Conservation (phyloP, 495 filamentous ascomycete genomes). For the Hypoxylon intermedium region DNA sequence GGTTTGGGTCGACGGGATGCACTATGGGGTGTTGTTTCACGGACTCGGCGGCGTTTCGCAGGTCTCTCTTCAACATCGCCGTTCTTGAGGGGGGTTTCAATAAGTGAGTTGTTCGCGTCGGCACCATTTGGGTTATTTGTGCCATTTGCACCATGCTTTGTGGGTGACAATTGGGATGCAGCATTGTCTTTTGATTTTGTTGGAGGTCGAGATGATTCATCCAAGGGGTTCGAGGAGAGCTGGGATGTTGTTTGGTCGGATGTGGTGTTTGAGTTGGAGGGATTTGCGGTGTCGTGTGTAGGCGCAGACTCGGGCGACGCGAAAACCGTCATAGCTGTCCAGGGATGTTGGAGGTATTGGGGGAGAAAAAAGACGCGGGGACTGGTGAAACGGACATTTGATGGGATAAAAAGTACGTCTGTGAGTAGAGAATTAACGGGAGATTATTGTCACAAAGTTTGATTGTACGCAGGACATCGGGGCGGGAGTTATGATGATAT, state of each 20-base stretch:
- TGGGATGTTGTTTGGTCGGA: constrained; percentile 14
- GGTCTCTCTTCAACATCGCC: constrained; percentile 61
- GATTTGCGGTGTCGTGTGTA: constrained; percentile 48
- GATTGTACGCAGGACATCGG: constrained; percentile 61
- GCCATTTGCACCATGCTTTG: constrained; percentile 33
- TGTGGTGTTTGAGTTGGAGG: constrained; percentile 25
- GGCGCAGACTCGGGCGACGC: constrained; percentile 56
- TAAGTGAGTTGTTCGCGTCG: constrained; percentile 13
- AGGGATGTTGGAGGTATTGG: constrained; percentile 46
- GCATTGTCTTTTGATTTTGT: constrained; percentile 14
- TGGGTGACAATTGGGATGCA: constrained; percentile 17
- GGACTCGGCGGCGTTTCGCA: constrained; percentile 76
- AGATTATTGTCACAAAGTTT: constrained; percentile 64
- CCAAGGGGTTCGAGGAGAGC: neutral
- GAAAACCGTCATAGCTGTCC: constrained; percentile 58
- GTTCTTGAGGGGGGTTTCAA: constrained; percentile 24
- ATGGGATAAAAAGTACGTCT: constrained; percentile 68
- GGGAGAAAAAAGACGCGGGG: constrained; percentile 60
- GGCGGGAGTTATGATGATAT: constrained; percentile 50
- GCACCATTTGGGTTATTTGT: constrained; percentile 20
- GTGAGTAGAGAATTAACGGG: constrained; percentile 55
- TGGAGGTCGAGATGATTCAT: constrained; percentile 1
- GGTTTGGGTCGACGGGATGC: constrained; percentile 52
- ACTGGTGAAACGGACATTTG: constrained; percentile 71
- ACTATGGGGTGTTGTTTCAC: constrained; percentile 48